Conservation (phyloP, 1,139 yeast species). For the Debaryomyces subglobosus region DNA sequence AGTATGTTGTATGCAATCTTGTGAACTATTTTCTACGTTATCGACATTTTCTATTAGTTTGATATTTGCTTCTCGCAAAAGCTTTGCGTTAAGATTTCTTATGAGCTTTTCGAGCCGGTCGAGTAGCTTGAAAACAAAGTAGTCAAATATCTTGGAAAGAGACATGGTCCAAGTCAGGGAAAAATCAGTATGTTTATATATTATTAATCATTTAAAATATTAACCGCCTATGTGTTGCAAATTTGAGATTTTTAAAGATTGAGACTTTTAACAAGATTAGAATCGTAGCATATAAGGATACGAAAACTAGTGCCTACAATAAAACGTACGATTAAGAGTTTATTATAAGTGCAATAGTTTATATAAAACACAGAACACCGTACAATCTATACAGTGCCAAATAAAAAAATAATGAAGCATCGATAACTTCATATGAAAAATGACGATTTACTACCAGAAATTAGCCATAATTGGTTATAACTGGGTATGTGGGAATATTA, state of each 20-base stretch:
- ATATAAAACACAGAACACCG: not conserved
- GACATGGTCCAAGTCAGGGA: not conserved
- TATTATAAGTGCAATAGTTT: constrained; percentile 6
- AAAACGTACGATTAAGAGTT: not conserved
- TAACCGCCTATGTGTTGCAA: constrained; percentile 6
- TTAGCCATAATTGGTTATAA: not conserved
- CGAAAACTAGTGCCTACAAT: not conserved
- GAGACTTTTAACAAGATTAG: not conserved
- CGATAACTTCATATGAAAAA: not conserved
- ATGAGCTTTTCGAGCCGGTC: not conserved
- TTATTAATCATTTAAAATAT: not conserved
- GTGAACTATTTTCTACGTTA: not conserved
- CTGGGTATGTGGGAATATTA: not conserved
- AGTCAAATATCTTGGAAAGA: not conserved
- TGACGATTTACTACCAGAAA: not conserved
- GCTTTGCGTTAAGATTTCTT: not conserved
- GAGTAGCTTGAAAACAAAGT: not conserved
- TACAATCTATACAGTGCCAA: not conserved
- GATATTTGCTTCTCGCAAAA: constrained; percentile 1
- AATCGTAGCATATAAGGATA: too few relatives aligned
- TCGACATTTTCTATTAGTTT: constrained; percentile 1
- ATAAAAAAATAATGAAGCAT: constrained; percentile 1
- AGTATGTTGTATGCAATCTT: not conserved
- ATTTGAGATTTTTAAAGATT: not conserved
- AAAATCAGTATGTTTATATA: not conserved